Base-by-base conservation (phyloP, 2,329 filamentous ascomycete genomes). In the Fonsecaea multimorphosa region DNA sequence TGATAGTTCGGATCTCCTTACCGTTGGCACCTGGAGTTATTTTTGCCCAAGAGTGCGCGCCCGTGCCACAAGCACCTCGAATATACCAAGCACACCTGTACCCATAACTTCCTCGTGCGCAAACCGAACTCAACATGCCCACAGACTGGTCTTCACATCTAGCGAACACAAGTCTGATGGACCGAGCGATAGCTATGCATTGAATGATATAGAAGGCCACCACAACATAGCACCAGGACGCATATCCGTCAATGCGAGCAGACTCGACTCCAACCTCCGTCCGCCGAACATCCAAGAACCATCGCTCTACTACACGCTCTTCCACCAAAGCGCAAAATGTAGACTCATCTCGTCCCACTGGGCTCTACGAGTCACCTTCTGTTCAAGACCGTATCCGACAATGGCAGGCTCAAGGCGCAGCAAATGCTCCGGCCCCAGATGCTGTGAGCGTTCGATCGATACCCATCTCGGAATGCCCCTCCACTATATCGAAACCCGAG, bases 401-500 rank as follows among this genome's bases (percentile, higher is more conserved):
- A 78, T 97, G 93, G 93, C 92, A 97, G 77, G 89, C 89, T 74
- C 83, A 89, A 71, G 92, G 90, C 73, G 90, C 89, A 36, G 85
- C 85, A 31, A 64, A 65, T 34, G 70, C 70, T 12, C 54, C 66
- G 29, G 68, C 65, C 16, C 70, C 71, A 16, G 71, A 72, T 63
- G 67, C 63, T n/a, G 51, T 72, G 19, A 72, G 71, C 59, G 59
- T 72, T 6, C 60, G 64, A 32, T 72, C 71, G 19, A 60, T 65
- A 46, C 65, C 71, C 2, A 55, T 56, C 3, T 72, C 71, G 4
- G 68, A 71, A 29, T 65, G 61, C 56, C 40, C 62, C 32, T 67
- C 67, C 22, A 44, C 57, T 14, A 14, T 27, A 12, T 64, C 66
- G 19, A 63, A 49, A 38, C 54, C 68, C 1, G 56, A 59, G 44